Evolutionary conservation across 164 flowering plant genomes (phyloP), one percentile per base, ranked within the genome.

Genomic region (Nelumbo lutea): DNA sequence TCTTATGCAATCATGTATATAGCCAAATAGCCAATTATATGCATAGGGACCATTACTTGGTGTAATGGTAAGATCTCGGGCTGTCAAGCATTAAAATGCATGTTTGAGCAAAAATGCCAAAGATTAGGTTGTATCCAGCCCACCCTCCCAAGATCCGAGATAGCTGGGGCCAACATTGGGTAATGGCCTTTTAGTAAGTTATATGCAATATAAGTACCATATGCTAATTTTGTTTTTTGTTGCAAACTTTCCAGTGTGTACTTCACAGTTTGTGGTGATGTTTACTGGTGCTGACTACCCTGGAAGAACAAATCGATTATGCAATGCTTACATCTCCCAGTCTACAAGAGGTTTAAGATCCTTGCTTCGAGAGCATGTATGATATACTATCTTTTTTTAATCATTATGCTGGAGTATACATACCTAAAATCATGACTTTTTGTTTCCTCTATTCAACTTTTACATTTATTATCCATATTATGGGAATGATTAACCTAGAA

Each of bases 311-410:
- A 87, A 81, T 72, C 75, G 75, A 55, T 50, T 69, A 2, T 89
- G 90, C 80, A 77, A 81, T 83, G 99, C 96, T 62, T 91, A 87
- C 73, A 71, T 96, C 15, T 90, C 99, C 62, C 93, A 79, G 73
- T 96, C 99, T 57, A 96, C 96, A 39, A 78, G 90, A 83, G 84
- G 89, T 46, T 77, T 96, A 75, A 82, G 99, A 73, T 85, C 98
- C 38, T 69, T 85, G 75, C 72, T 93, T 68, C 85, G 75, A 71
- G 97, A 90, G 77, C 86, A 93, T 72, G 99, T 96, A 85, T 86
- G 97, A 69, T 73, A 10, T 73, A 11, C 44, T 41, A 5, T 39
- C 40, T 42, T 68, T 42, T 62, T 39, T 38, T 13, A 40, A 59
- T 42, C 42, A 6, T 40, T 3, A 39, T 59, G 43, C 42, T 13